Conservation (phyloP, 768 basidiomycete species). For the Coprinopsis cinerea region DNA sequence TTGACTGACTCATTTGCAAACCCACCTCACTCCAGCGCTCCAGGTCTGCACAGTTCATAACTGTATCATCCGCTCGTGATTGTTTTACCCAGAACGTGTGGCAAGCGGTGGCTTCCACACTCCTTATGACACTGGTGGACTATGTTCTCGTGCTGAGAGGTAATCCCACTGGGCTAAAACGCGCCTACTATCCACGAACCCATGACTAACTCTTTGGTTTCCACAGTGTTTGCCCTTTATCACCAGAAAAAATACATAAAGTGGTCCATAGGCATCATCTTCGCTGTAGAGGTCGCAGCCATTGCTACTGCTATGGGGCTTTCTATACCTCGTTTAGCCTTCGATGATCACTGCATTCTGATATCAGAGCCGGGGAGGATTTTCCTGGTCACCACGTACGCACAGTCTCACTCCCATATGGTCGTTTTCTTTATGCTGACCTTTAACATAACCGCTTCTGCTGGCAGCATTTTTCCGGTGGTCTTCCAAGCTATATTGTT, state of each 20-base stretch:
- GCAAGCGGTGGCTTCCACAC: slow-evolving; percentile 28
- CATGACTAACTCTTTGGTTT: background rate
- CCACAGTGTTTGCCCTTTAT: slow-evolving; percentile 34
- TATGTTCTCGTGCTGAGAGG: slow-evolving; percentile 35
- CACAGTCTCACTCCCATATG: background rate
- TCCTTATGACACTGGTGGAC: slow-evolving; percentile 28
- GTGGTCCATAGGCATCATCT: slow-evolving; percentile 20
- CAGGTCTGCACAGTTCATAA: slow-evolving; percentile 26
- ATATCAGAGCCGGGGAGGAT: slow-evolving; percentile 20
- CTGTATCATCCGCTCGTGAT: slow-evolving; percentile 29
- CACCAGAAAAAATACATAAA: slow-evolving; percentile 27
- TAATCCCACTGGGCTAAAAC: slow-evolving; percentile 5
- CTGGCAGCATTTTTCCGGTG: slow-evolving; percentile 25
- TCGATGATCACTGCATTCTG: slow-evolving; percentile 29
- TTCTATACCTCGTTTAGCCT: slow-evolving; percentile 25
- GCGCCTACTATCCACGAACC: background rate
- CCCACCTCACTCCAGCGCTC: slow-evolving; percentile 13
- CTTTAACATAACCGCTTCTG: background rate
- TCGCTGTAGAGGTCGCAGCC: slow-evolving; percentile 24
- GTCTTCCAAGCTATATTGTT: slow-evolving; percentile 36
- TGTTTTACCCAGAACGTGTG: slow-evolving; percentile 42
- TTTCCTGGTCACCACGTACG: slow-evolving; percentile 29
- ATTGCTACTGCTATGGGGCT: slow-evolving; percentile 25
- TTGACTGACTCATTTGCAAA: background rate
- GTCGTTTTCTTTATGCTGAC: background rate